phyloP scores from a whole-genome alignment of 805 yeast genomes.

The Starmerella floricola region DNA sequence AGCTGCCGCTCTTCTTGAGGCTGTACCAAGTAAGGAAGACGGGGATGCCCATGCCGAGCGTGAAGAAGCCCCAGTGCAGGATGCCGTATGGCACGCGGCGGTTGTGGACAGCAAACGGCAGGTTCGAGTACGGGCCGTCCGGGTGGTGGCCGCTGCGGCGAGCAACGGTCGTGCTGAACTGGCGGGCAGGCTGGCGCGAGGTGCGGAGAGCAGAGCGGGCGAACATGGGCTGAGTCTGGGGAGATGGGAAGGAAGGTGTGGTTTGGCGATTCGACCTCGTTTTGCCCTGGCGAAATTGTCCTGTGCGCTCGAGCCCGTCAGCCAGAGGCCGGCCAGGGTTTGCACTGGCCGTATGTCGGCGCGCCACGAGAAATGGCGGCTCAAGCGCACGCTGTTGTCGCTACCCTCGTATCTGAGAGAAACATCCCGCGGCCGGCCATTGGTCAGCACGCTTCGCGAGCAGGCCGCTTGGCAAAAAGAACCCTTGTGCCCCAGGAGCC shows the following conservation, averaged over 20 bases:
- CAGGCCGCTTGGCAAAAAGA: neutral
- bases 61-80: conserved; percentile 67
- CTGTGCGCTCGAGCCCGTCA: neutral
- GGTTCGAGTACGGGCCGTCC: conserved; percentile 82
- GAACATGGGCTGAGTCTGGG: conserved; percentile 9
- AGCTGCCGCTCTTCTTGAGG: conserved; percentile 70
- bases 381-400: conserved; percentile 1
- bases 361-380: neutral
- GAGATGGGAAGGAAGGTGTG: neutral
- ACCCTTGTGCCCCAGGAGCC: too few relatives aligned
- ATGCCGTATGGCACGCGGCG: conserved; percentile 82
- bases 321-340: neutral
- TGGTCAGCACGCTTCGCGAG: conserved; percentile 4
- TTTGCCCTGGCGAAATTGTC: too few relatives aligned
- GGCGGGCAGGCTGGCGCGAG: conserved; percentile 17
- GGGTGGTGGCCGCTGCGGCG: conserved; percentile 41
- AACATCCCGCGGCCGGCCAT: conserved; percentile 1
- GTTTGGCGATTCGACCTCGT: too few relatives aligned
- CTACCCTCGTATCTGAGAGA: neutral
- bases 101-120: conserved; percentile 89
- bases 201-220: conserved; percentile 17
- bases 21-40: conserved; percentile 68
- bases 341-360: neutral
- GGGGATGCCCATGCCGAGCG: conserved; percentile 59
- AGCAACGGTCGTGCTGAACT: conserved; percentile 21